These are phyloP conservation scores for Coemansia sp. DNA, from an alignment of 192 early-diverging fungal genomes.

Conservation along the genomic window DNA sequence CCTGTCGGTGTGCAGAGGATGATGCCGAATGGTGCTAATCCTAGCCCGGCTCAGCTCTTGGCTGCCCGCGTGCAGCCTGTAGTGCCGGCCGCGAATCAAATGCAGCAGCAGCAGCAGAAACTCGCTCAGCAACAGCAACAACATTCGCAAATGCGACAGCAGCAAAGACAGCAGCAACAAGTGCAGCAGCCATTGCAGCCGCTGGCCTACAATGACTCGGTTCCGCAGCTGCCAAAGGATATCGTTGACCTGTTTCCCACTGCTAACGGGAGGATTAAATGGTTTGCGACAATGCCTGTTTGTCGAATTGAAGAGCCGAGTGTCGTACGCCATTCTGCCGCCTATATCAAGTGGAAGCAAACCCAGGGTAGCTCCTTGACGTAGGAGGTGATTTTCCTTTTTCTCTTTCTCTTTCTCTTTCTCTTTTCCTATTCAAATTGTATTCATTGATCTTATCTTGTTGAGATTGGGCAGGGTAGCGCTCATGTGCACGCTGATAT, in stretches of 20 bases:
- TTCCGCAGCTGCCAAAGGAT: slow-evolving; percentile 34
- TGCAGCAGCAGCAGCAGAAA: not conserved
- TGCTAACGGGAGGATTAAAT: slow-evolving; percentile 34
- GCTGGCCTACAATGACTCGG: slow-evolving; percentile 28
- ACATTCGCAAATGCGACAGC: slow-evolving; percentile 12
- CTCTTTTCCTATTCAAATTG: too few species aligned
- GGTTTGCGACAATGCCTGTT: slow-evolving; percentile 48
- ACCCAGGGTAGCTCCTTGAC: slow-evolving; percentile 27
- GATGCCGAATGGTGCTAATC: not conserved
- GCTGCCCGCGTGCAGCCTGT: slow-evolving; percentile 15
- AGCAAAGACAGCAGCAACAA: not conserved
- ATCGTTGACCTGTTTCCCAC: slow-evolving; percentile 44
- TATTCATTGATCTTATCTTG: too few species aligned
- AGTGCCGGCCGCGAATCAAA: not conserved
- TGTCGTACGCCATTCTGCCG: slow-evolving; percentile 26
- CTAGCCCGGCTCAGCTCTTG: slow-evolving; percentile 1
- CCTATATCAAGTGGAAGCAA: slow-evolving; percentile 38
- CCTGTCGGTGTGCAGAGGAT: not conserved
- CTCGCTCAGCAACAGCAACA: not conserved
- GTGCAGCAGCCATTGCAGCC: slow-evolving; percentile 5
- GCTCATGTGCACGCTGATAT: too few species aligned
- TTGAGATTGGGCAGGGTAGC: too few species aligned
- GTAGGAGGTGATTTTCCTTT: too few species aligned
- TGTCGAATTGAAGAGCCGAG: not conserved
- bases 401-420: too few species aligned